Percentiles rank a stretch among this genome's conserved stretches.
Conservation (phyloP, 1,139 yeast species). For the Taphrina betulina region DNA sequence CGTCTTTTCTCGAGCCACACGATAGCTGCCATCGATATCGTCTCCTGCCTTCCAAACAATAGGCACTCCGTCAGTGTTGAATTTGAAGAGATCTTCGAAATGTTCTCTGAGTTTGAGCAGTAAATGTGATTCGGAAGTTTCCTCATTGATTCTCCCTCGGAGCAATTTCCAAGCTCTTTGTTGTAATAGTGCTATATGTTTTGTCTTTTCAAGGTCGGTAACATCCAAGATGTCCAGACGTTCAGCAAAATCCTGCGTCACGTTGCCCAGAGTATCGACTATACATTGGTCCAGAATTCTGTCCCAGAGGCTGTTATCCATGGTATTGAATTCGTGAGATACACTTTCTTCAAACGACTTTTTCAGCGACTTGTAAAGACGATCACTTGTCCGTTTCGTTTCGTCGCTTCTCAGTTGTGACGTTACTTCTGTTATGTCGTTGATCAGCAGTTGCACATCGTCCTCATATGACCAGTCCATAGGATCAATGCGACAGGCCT, state of each 20-base stretch:
- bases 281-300: constrained; percentile 52
- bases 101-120: constrained; percentile 48
- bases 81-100: constrained; percentile 80
- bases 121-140: constrained; percentile 45
- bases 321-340: constrained; percentile 43
- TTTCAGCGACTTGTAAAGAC: constrained; percentile 40
- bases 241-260: constrained; percentile 42
- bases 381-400: constrained; percentile 46
- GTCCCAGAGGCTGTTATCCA: constrained; percentile 63
- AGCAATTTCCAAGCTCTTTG: constrained; percentile 62
- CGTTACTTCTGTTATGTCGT: constrained; percentile 42
- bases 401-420: constrained; percentile 52
- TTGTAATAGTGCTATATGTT: not conserved
- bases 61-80: constrained; percentile 80
- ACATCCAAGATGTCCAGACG: not conserved
- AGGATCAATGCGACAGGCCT: constrained; percentile 40
- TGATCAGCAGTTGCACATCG: constrained; percentile 44
- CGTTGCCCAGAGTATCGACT: constrained; percentile 46
- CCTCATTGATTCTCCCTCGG: constrained; percentile 58
- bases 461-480: constrained; percentile 41
- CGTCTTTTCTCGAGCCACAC: constrained; percentile 59
- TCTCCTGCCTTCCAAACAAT: constrained; percentile 71
- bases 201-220: constrained; percentile 45
- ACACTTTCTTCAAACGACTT: constrained; percentile 39
- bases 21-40: constrained; percentile 69